These are phyloP conservation scores for Sclerotinia glacialis DNA, from an alignment of 2,329 filamentous ascomycete species.

Conservation along the genomic window DNA sequence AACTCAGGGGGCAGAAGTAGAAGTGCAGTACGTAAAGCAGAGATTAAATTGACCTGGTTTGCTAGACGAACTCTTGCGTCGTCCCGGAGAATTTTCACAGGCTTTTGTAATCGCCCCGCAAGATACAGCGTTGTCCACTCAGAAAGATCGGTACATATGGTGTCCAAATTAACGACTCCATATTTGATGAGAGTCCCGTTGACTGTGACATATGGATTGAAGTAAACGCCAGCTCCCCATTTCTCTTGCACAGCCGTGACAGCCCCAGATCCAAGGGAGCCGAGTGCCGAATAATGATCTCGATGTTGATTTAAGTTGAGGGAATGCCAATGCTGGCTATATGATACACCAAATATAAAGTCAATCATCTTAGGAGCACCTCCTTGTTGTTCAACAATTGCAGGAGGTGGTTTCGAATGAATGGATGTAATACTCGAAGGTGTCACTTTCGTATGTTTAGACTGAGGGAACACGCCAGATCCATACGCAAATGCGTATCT, in stretches of 20 bases:
- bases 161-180: slow-evolving; percentile 91
- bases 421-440: slow-evolving; percentile 58
- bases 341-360: slow-evolving; percentile 93
- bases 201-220: slow-evolving; percentile 91
- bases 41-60: slow-evolving; percentile 93
- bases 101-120: slow-evolving; percentile 94
- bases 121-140: slow-evolving; percentile 95
- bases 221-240: slow-evolving; percentile 93
- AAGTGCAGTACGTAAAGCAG: slow-evolving; percentile 84
- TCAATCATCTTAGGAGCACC: slow-evolving; percentile 95
- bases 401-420: slow-evolving; percentile 78
- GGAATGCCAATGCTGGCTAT: slow-evolving; percentile 95
- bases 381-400: slow-evolving; percentile 80
- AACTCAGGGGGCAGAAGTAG: slow-evolving; percentile 81
- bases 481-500: slow-evolving; percentile 97
- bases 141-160: slow-evolving; percentile 78
- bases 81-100: slow-evolving; percentile 94
- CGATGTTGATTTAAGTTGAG: slow-evolving; percentile 86
- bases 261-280: slow-evolving; percentile 76
- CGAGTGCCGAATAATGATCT: slow-evolving; percentile 86
- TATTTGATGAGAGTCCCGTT: slow-evolving; percentile 98
- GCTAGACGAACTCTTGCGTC: slow-evolving; percentile 88
- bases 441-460: slow-evolving; percentile 47
- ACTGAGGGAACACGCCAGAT: slow-evolving; percentile 90
- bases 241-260: slow-evolving; percentile 83